Evolutionary conservation across 768 basidiomycete species (phyloP).

Genomic region (Amanita pallidorosea): DNA sequence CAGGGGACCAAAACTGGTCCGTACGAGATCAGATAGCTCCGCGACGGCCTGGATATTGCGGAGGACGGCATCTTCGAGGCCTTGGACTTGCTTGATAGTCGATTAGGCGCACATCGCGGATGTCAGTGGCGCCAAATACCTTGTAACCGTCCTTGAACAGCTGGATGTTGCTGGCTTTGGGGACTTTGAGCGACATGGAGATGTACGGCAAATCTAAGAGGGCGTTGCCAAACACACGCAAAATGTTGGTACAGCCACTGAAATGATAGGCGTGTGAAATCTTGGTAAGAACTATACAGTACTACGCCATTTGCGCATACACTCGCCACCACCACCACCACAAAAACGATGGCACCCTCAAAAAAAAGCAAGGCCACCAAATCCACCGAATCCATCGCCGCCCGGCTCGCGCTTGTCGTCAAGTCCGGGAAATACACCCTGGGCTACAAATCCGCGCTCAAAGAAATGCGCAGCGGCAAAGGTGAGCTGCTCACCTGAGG

Average conservation of each 20-base stretch:
- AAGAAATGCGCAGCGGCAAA: conserved; percentile 97
- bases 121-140: conserved; percentile 25
- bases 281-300: conserved; percentile 20
- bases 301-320: conserved; percentile 8
- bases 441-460: conserved; percentile 97
- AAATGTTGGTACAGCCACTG: neutral
- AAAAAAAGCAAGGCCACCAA: conserved; percentile 95
- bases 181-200: conserved; percentile 87
- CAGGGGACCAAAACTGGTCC: conserved; percentile 95
- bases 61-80: conserved; percentile 94
- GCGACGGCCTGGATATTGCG: conserved; percentile 95
- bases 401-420: conserved; percentile 90
- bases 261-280: neutral
- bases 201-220: conserved; percentile 3
- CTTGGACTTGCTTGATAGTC: conserved; percentile 51
- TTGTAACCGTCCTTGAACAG: conserved; percentile 98
- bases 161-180: conserved; percentile 78
- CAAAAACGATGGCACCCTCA: conserved; percentile 69
- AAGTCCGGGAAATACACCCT: conserved; percentile 97
- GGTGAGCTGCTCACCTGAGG: conserved; percentile 47
- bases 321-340: conserved; percentile 8
- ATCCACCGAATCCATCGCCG: conserved; percentile 86
- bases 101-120: neutral
- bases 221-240: neutral
- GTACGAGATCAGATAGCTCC: conserved; percentile 88